Evolutionary conservation across 1,139 yeast species (phyloP).

Genomic region (Hyphopichia khmerensis): DNA sequence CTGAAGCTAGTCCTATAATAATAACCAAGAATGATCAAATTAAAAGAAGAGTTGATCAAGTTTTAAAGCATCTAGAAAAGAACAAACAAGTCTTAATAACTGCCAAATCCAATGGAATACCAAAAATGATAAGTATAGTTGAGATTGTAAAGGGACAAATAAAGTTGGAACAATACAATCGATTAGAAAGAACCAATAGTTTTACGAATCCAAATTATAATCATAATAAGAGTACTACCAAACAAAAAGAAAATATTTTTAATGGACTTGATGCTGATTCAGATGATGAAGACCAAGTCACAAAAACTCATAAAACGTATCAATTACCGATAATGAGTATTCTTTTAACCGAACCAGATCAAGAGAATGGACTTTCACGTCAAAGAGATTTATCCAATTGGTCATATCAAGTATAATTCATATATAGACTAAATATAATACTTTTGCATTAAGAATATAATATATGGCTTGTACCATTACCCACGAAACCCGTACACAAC

Average conservation of each 20-base stretch:
- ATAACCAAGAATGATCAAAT: constrained; percentile 28
- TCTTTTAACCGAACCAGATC: constrained; percentile 6
- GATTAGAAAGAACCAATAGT: constrained; percentile 6
- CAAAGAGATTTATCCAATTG: constrained; percentile 6
- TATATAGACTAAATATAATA: neutral
- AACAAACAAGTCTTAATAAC: constrained; percentile 13
- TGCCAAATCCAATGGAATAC: constrained; percentile 18
- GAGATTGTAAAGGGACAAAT: constrained; percentile 23
- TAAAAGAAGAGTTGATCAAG: constrained; percentile 17
- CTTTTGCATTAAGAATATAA: constrained; percentile 8
- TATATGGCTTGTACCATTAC: too few species aligned
- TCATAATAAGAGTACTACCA: neutral
- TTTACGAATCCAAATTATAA: constrained; percentile 9
- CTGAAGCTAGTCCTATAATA: constrained; percentile 7
- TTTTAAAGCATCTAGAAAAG: constrained; percentile 9
- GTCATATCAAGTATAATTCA: constrained; percentile 8
- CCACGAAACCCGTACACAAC: too few species aligned
- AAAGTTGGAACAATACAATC: constrained; percentile 10
- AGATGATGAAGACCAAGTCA: neutral
- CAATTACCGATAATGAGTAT: constrained; percentile 20
- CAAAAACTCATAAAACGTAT: constrained; percentile 10
- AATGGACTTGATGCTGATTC: neutral
- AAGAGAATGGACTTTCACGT: neutral
- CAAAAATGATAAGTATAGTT: constrained; percentile 24
- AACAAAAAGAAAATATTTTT: neutral